Base-by-base conservation (phyloP, 371 early-diverging fungal genomes). In the Haplosporangium sp. region DNA sequence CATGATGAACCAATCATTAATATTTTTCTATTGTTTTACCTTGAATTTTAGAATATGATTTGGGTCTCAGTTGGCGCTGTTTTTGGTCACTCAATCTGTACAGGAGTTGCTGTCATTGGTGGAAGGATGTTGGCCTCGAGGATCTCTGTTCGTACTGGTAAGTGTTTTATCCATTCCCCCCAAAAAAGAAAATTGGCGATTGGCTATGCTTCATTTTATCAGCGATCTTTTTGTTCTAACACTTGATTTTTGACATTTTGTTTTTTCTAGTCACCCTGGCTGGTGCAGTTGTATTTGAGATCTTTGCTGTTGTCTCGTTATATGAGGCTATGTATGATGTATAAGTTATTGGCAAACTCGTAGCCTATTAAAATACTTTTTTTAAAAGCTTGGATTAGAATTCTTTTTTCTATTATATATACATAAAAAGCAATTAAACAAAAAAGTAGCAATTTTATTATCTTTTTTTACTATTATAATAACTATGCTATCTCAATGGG, bases 111-210 rank as follows among this genome's bases (percentile, higher is more conserved):
- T 0, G 98, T 98, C 5, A 74, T 97, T n/a, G 97, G 98, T 74
- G 98, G 98, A 27, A 88, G 93, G 63, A 89, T 96, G 86, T 83
- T 98, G 74, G 98, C 98, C 3, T 85, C 92, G 11, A 90, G 89
- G 72, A 98, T 98, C 52, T 96, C 96, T 35, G 94, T 97, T n/a
- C 91, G 91, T 72, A 96, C 95, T 87, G 91, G 94, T 93, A 89
- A 77, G 71, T 55, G 48, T 19, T 37, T 15, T 45, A 19, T 19
- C 19, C 45, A 10, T 2, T 34, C 38, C 55, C 13, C 27, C 39
- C 11, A 27, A 20, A 27, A 27, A 9, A 13, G 2, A 7, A 11
- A 44, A 44, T 11, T 44, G 1, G 7, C 44, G 27, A 27, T 27
- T 27, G 27, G 27, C 1, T 27, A 27, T 27, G 27, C 27, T 27